Evolutionary conservation across 495 filamentous ascomycete genomes (phyloP).

Genomic region (Clohesyomyces aquaticus): DNA sequence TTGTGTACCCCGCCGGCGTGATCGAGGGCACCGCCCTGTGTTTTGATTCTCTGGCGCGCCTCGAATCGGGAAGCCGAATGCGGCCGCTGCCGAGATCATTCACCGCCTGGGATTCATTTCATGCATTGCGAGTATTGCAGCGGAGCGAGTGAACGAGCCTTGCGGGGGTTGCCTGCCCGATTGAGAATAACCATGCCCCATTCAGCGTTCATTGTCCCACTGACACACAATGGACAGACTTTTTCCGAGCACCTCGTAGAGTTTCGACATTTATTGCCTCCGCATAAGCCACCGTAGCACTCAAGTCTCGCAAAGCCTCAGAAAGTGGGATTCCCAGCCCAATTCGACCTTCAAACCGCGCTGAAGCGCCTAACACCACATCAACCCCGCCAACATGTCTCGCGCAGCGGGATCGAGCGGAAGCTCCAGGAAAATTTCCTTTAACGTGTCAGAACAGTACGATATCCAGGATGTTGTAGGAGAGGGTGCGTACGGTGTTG

Average conservation of each 20-base stretch:
- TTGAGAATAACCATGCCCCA: constrained; percentile 9
- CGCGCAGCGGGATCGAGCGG: constrained; percentile 40
- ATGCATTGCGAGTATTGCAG: neutral
- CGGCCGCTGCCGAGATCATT: neutral
- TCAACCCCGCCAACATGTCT: constrained; percentile 33
- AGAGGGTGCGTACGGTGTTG: constrained; percentile 97
- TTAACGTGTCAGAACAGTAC: constrained; percentile 99
- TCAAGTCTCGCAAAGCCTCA: neutral
- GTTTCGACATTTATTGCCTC: neutral
- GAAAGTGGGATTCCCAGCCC: constrained; percentile 22
- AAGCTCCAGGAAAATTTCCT: constrained; percentile 92
- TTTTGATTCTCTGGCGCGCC: no score
- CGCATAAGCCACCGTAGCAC: neutral
- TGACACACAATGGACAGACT: constrained; percentile 27
- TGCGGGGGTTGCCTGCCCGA: neutral
- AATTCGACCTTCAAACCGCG: constrained; percentile 13
- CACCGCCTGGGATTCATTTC: neutral
- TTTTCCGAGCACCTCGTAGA: neutral
- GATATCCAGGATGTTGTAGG: constrained; percentile 99
- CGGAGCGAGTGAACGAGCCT: neutral
- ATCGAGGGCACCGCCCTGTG: no score
- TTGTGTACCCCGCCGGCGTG: no score
- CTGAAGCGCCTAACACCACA: constrained; percentile 22
- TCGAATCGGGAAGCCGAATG: neutral
- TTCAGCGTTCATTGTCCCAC: constrained; percentile 23